These are phyloP conservation scores for Fraxinus sp. DNA, from an alignment of 305 asterid species.

Conservation along the genomic window DNA sequence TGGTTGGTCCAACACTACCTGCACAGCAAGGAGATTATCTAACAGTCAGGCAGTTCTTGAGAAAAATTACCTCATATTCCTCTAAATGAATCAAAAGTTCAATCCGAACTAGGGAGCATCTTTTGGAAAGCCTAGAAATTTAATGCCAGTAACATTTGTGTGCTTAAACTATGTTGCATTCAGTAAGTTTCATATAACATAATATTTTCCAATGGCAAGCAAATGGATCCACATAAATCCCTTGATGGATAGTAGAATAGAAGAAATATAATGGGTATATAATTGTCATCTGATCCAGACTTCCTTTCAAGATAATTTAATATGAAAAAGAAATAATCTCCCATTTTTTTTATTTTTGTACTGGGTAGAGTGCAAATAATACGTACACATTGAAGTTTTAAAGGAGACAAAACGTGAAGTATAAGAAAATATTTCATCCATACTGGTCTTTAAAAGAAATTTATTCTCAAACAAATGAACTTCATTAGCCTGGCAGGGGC, in stretches of 20 bases:
- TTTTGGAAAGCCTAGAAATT: constrained; percentile 15
- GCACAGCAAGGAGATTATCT: constrained; percentile 36
- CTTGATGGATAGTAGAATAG: neutral
- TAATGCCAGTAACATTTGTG: constrained; percentile 13
- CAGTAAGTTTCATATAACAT: constrained; percentile 2
- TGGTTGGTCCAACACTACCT: constrained; percentile 93
- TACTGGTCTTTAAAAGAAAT: neutral
- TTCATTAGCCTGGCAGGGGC: constrained; percentile 3
- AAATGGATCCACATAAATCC: constrained; percentile 19
- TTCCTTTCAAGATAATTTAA: constrained; percentile 8
- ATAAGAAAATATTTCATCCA: neutral
- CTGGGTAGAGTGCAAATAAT: neutral
- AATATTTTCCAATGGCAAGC: neutral
- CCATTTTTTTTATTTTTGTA: constrained; percentile 6
- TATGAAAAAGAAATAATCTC: constrained; percentile 13
- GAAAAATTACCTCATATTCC: constrained; percentile 1
- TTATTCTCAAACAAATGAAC: neutral
- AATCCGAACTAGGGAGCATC: constrained; percentile 8
- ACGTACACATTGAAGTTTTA: neutral
- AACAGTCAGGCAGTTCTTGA: constrained; percentile 22
- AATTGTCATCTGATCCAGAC: constrained; percentile 1
- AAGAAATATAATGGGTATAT: constrained; percentile 7
- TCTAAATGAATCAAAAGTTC: constrained; percentile 10
- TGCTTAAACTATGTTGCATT: constrained; percentile 11
- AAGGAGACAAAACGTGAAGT: neutral